These are phyloP conservation scores for Boletellus ananiceps DNA, from an alignment of 768 basidiomycete species.

Conservation along the genomic window DNA sequence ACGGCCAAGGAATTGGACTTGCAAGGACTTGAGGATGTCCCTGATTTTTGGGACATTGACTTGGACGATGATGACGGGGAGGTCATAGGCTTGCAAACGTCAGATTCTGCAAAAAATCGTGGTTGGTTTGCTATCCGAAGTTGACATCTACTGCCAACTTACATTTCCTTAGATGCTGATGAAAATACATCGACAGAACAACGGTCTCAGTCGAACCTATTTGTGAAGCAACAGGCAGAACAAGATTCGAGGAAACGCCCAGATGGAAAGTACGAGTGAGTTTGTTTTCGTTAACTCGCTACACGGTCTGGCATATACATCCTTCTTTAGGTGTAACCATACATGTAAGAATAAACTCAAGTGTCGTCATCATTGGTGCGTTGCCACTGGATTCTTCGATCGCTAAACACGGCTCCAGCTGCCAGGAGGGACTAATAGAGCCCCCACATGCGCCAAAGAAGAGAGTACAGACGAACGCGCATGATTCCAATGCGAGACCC, in stretches of 20 bases:
- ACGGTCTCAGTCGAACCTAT: conserved; percentile 1
- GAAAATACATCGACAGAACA: background rate
- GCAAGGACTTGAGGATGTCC: conserved; percentile 60
- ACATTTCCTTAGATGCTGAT: background rate
- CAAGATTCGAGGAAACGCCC: conserved; percentile 38
- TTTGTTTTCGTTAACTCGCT: background rate
- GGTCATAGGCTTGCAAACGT: conserved; percentile 15
- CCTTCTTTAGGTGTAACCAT: conserved; percentile 63
- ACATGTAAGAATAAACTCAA: conserved; percentile 70
- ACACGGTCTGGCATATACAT: background rate
- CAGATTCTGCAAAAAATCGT: conserved; percentile 34
- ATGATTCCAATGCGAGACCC: conserved; percentile 5
- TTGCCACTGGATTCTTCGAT: conserved; percentile 1
- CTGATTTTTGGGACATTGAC: conserved; percentile 61
- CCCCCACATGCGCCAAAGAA: conserved; percentile 42
- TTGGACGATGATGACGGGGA: conserved; percentile 27
- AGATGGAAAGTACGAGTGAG: conserved; percentile 64
- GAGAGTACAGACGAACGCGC: conserved; percentile 21
- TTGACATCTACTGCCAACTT: background rate
- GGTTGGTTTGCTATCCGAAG: conserved; percentile 11
- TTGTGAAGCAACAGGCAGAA: conserved; percentile 4
- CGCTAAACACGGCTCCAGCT: conserved; percentile 42
- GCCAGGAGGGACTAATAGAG: conserved; percentile 61
- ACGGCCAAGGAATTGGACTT: conserved; percentile 56
- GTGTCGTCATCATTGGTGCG: conserved; percentile 72